Evolutionary conservation across 1,139 yeast species (phyloP).

Genomic region (Keqinozyma sinolaborantium): DNA sequence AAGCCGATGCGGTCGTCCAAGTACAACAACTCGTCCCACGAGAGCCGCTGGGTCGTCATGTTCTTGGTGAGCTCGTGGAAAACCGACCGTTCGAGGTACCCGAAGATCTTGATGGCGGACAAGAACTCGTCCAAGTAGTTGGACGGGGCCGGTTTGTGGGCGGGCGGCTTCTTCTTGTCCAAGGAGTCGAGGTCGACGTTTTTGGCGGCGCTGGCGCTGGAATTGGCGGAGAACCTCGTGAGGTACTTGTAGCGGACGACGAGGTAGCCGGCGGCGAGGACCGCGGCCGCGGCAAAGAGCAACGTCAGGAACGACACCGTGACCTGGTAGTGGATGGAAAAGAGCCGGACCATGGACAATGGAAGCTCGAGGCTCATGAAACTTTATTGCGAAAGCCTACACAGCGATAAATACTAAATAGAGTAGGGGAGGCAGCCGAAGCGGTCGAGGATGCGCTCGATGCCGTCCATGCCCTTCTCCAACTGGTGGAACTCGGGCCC

Average conservation of each 20-base stretch:
- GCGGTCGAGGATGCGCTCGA: constrained; percentile 51
- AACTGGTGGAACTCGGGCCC: constrained; percentile 59
- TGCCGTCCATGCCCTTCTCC: constrained; percentile 64
- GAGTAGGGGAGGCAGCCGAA: constrained; percentile 40
- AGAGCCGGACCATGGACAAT: constrained; percentile 10
- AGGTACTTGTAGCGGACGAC: constrained; percentile 38
- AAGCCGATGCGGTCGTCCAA: constrained; percentile 79
- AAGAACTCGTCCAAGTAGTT: constrained; percentile 83
- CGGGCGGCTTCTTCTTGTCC: constrained; percentile 24
- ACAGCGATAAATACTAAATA: no score
- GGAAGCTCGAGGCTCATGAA: no score
- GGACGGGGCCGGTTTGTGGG: constrained; percentile 17
- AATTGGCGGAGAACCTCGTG: constrained; percentile 31
- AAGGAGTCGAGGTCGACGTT: constrained; percentile 25
- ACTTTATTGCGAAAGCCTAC: no score
- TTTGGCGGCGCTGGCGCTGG: constrained; percentile 6
- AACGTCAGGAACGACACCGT: constrained; percentile 34
- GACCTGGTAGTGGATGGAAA: constrained; percentile 29
- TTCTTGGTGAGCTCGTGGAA: constrained; percentile 90
- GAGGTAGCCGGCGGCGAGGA: constrained; percentile 21
- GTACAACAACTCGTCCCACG: constrained; percentile 70
- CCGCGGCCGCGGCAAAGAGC: constrained; percentile 15
- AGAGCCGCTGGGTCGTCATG: constrained; percentile 84
- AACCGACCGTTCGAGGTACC: constrained; percentile 85
- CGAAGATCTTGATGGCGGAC: constrained; percentile 89